Evolutionary conservation across 148 eudicot species (phyloP).

Genomic region (Euryodendron excelsum): DNA sequence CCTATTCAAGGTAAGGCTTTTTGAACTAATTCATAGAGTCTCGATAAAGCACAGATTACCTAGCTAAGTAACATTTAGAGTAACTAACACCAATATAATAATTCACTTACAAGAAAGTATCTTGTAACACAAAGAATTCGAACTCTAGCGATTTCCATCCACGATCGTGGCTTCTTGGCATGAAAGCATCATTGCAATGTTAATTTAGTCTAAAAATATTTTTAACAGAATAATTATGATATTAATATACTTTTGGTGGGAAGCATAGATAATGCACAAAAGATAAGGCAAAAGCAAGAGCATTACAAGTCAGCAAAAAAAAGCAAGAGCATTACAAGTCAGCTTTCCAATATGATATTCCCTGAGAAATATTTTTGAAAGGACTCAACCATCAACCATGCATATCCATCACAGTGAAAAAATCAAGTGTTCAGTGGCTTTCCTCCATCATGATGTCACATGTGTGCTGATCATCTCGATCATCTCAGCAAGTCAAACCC

Average conservation of each 20-base stretch:
- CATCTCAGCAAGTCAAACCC: constrained; percentile 19
- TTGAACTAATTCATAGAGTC: too few species aligned
- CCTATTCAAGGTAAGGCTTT: too few species aligned
- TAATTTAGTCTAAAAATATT: not conserved
- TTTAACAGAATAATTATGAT: not conserved
- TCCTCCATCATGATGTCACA: constrained; percentile 26
- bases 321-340: constrained; percentile 5
- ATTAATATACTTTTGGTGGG: not conserved
- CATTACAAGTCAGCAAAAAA: constrained; percentile 14
- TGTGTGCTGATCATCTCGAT: constrained; percentile 18
- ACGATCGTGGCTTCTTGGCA: too few species aligned
- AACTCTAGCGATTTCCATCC: too few species aligned
- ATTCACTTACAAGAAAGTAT: too few species aligned
- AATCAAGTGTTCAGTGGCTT: not conserved
- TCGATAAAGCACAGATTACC: too few species aligned
- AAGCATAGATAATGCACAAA: not conserved
- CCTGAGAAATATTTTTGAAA: not conserved
- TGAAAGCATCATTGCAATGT: not conserved
- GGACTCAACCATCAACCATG: not conserved
- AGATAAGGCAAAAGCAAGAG: not conserved
- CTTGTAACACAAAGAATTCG: too few species aligned
- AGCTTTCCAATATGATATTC: constrained; percentile 17
- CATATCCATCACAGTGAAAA: not conserved
- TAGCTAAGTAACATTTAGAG: too few species aligned
- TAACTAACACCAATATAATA: too few species aligned